phyloP scores from a whole-genome alignment of 148 eudicot genomes.

The Persicaria tinctoria region DNA sequence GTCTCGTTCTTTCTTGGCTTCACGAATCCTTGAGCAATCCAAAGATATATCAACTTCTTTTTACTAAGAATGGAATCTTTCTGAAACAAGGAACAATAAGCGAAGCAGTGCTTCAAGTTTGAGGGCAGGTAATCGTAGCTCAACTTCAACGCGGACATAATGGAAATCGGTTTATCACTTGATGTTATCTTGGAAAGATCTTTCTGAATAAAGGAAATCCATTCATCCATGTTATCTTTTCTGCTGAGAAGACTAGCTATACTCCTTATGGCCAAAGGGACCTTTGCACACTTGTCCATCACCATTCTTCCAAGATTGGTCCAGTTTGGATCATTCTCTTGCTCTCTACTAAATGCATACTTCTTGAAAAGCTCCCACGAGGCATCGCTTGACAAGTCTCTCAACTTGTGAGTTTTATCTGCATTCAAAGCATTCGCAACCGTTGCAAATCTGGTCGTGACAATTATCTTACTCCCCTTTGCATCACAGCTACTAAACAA shows the following conservation, averaged over 20 bases:
- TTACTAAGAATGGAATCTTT: neutral
- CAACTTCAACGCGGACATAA: neutral
- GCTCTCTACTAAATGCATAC: neutral
- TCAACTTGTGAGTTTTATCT: neutral
- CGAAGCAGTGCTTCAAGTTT: constrained; percentile 5
- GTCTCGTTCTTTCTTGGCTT: neutral
- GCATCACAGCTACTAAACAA: neutral
- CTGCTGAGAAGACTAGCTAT: neutral
- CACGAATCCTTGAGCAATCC: constrained; percentile 7
- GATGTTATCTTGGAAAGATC: neutral
- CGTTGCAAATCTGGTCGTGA: neutral
- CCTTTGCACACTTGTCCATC: neutral
- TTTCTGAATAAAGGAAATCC: neutral
- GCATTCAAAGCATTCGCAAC: neutral
- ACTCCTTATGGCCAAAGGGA: neutral
- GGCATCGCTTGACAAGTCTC: constrained; percentile 18
- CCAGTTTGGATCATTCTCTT: neutral
- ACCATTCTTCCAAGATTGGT: neutral
- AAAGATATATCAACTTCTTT: neutral
- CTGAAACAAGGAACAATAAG: constrained; percentile 9
- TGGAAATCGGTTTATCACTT: neutral
- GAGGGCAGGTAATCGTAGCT: neutral
- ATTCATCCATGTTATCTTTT: neutral
- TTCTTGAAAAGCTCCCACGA: constrained; percentile 13
- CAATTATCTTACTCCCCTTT: neutral